Evolutionary conservation across 495 filamentous ascomycete genomes (phyloP).

Genomic region (Hypoxylon rickii): DNA sequence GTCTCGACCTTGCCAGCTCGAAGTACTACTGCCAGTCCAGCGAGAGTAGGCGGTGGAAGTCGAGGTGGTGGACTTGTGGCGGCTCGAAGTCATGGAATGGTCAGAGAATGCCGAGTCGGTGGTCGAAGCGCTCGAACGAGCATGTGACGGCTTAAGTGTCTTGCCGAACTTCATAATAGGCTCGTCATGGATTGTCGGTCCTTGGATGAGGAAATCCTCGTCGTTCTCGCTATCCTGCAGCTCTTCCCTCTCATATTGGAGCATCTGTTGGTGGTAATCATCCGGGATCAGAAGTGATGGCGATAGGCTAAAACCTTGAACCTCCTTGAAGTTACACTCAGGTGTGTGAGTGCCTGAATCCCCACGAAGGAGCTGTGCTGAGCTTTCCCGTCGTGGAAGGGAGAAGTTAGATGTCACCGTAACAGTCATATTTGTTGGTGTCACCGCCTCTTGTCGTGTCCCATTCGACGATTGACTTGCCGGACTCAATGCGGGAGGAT

Average conservation of each 20-base stretch:
- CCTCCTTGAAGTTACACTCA: constrained; percentile 58
- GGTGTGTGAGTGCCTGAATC: constrained; percentile 46
- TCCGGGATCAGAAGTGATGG: constrained; percentile 59
- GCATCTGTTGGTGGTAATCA: constrained; percentile 54
- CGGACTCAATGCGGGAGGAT: constrained; percentile 53
- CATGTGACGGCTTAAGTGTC: constrained; percentile 27
- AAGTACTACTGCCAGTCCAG: constrained; percentile 49
- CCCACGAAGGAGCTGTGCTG: constrained; percentile 30
- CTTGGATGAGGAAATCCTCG: constrained; percentile 34
- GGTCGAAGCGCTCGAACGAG: constrained; percentile 52
- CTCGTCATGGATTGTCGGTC: constrained; percentile 41
- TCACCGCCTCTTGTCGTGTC: constrained; percentile 46
- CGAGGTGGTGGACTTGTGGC: constrained; percentile 50
- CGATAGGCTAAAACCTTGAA: constrained; percentile 58
- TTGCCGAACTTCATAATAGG: constrained; percentile 39
- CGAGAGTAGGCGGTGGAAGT: constrained; percentile 49
- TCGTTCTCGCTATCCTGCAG: constrained; percentile 37
- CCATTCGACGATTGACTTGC: constrained; percentile 45
- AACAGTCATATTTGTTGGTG: constrained; percentile 40
- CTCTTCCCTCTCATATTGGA: constrained; percentile 43
- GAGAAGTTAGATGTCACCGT: constrained; percentile 50
- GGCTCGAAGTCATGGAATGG: constrained; percentile 40
- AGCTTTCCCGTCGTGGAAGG: constrained; percentile 40
- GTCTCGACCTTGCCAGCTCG: constrained; percentile 36
- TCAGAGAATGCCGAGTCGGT: constrained; percentile 40